These are phyloP conservation scores for Botrytis sinoallii DNA, from an alignment of 2,329 filamentous ascomycete genomes.

Conservation along the genomic window DNA sequence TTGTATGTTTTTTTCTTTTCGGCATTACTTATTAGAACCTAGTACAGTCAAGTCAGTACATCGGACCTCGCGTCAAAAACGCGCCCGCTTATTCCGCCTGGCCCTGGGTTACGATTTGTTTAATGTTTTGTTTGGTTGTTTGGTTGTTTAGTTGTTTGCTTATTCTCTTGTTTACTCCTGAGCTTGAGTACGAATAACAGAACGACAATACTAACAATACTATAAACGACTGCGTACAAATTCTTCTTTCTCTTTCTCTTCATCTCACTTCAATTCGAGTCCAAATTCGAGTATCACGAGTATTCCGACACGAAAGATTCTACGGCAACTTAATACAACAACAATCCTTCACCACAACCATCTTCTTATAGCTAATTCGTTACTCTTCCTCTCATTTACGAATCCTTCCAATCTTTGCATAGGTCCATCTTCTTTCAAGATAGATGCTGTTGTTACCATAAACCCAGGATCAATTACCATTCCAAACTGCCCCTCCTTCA, in stretches of 20 bases:
- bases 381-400: no score
- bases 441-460: constrained; percentile 26
- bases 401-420: constrained; percentile 10
- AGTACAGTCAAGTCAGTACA: neutral
- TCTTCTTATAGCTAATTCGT: constrained; percentile 4
- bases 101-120: constrained; percentile 13
- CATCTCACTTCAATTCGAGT: neutral
- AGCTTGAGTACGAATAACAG: constrained; percentile 9
- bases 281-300: neutral
- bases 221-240: neutral
- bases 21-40: constrained; percentile 7
- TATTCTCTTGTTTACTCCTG: constrained; percentile 17
- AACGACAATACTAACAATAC: constrained; percentile 3
- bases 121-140: constrained; percentile 18
- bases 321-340: neutral
- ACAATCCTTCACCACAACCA: neutral
- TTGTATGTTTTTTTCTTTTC: neutral
- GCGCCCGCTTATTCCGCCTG: constrained; percentile 10
- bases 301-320: neutral
- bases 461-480: constrained; percentile 19
- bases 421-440: constrained; percentile 18
- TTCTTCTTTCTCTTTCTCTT: neutral
- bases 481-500: constrained; percentile 26
- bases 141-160: constrained; percentile 16
- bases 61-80: constrained; percentile 12